Percentiles rank a stretch among this genome's conserved stretches.
phyloP scores from a whole-genome alignment of 768 basidiomycete genomes.

The Gautieria morchelliformis region DNA sequence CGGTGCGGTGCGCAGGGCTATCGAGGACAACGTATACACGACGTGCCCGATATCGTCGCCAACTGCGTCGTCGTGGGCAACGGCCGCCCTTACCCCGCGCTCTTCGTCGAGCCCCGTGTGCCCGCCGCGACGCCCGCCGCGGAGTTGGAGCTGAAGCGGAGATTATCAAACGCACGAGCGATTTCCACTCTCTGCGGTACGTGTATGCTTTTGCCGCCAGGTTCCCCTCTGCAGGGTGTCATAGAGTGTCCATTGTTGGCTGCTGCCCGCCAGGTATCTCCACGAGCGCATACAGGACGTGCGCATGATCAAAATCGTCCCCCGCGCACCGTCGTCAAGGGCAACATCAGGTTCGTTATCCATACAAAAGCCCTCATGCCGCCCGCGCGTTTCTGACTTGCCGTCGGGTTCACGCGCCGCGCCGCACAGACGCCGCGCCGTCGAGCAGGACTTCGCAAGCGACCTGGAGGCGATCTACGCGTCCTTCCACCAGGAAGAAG shows the following conservation, averaged over 20 bases:
- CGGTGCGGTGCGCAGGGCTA: constrained; percentile 18
- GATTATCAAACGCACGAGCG: constrained; percentile 16
- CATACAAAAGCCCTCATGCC: not conserved
- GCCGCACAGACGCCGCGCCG: constrained; percentile 2
- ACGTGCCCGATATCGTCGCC: constrained; percentile 20
- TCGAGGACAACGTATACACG: constrained; percentile 24
- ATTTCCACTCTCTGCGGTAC: constrained; percentile 19
- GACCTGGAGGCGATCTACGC: constrained; percentile 4
- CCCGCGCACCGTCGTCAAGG: constrained; percentile 13
- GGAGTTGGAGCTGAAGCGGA: constrained; percentile 13
- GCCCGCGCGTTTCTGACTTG: not conserved
- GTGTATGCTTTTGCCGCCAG: not conserved
- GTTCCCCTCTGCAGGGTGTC: not conserved
- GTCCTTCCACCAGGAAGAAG: not conserved
- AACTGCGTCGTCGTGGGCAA: constrained; percentile 27
- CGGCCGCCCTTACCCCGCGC: constrained; percentile 19
- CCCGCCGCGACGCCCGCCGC: not conserved
- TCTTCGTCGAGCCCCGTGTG: constrained; percentile 21
- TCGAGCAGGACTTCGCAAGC: constrained; percentile 5
- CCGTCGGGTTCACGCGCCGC: too few species aligned
- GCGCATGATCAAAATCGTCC: constrained; percentile 16
- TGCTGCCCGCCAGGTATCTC: not conserved
- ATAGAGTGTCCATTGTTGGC: too few species aligned
- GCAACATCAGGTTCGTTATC: constrained; percentile 8
- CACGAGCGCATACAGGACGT: constrained; percentile 21